Evolutionary conservation across 164 flowering plant species (phyloP).

Genomic region (Aristolochia fimbriata): DNA sequence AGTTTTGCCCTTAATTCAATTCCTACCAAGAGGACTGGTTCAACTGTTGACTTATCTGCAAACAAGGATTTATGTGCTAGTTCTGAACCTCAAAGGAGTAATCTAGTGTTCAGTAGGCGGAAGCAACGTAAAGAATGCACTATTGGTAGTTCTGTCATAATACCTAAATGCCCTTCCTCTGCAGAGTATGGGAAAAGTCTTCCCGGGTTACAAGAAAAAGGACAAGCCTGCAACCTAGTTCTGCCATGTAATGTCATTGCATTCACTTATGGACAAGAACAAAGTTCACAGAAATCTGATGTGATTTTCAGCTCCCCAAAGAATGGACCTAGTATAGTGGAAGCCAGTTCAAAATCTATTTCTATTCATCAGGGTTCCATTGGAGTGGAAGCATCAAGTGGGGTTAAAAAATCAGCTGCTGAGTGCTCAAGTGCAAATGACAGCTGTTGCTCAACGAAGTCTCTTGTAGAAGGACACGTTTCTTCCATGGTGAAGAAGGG

Average conservation of each 20-base stretch:
- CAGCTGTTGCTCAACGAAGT: conserved; percentile 58
- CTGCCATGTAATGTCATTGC: background rate
- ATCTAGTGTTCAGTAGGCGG: conserved; percentile 47
- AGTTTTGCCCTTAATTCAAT: conserved; percentile 9
- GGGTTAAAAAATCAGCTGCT: conserved; percentile 10
- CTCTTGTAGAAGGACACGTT: conserved; percentile 34
- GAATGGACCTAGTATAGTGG: conserved; percentile 1
- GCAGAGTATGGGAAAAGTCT: conserved; percentile 7
- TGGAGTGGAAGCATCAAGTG: conserved; percentile 16
- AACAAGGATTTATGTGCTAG: conserved; percentile 23
- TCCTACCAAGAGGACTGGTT: conserved; percentile 11
- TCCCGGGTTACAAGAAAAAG: conserved; percentile 8
- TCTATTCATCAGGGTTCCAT: conserved; percentile 12
- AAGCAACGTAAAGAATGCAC: conserved; percentile 20
- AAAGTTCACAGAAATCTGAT: conserved; percentile 8
- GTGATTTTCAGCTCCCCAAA: background rate
- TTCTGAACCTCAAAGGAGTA: conserved; percentile 17
- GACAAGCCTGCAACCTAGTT: conserved; percentile 11
- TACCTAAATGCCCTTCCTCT: conserved; percentile 23
- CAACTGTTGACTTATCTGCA: conserved; percentile 26
- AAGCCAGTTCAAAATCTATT: conserved; percentile 11
- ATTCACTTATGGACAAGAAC: background rate
- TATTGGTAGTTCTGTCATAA: conserved; percentile 17
- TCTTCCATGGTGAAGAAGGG: conserved; percentile 30
- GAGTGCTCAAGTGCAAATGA: conserved; percentile 35